Evolutionary conservation across 768 basidiomycete species (phyloP), one percentile per base, ranked within the genome.

Genomic region (Hygrophoropsis aurantiaca): DNA sequence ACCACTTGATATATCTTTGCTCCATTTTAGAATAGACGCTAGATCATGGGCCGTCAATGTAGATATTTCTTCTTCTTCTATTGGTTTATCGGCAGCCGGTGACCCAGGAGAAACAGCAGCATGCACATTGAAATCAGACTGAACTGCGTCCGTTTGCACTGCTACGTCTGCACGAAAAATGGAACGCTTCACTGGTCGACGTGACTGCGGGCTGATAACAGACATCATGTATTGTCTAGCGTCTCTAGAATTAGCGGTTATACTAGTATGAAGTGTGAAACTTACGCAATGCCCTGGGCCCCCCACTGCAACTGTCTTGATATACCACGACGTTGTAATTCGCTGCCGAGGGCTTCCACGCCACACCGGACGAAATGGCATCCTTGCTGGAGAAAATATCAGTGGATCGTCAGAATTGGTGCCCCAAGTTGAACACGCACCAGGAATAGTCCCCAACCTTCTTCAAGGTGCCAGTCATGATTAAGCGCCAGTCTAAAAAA

Each of bases 1-100:
- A 60, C 86, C 84, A 30, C 82, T 80, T 0, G 85, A 84, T 11
- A 89, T 85, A 44, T 84, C 81, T 59, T 85, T 84, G 55, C 82
- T 85, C 80, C 84, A 85, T 55, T 81, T 84, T 25, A 87, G 70
- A 41, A 89, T 85, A 0, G 83, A 80, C 19, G 80, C 80, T 11
- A 87, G 66, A 58, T 87, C 82, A 40, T 77, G 69, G 13, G 83
- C 82, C 49, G 73, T 73, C 30, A 85, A 58, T n/a, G 73, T 77
- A 1, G 77, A 74, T 42, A 67, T 60, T 13, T 82, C 81, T 51
- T 80, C 79, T 41, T 79, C 78, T 35, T 80, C 78, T 3, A 70
- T 69, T 13, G 61, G 54, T 38, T 73, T 70, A 30, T 59, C 49
- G 62, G 74, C 30, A 55, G 54, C 19, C 59, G 56, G 49, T 58